Evolutionary conservation across 2,329 filamentous ascomycete species (phyloP).

Genomic region (Trematosphaeria pertusa): DNA sequence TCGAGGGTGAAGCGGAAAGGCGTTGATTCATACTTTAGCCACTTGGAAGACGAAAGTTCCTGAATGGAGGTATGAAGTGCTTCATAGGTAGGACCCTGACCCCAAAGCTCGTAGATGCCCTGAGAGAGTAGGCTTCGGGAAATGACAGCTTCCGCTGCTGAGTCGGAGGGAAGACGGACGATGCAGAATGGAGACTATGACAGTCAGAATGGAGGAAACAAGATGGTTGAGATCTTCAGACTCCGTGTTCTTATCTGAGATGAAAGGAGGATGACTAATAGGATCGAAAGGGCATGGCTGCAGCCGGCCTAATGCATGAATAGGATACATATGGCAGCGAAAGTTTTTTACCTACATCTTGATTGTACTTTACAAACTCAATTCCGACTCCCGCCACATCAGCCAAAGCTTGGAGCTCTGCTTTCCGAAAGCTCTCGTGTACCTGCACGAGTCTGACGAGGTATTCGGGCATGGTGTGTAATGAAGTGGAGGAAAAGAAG

Average conservation of each 20-base stretch:
- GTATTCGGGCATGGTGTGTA: slow-evolving; percentile 65
- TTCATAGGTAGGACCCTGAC: slow-evolving; percentile 69
- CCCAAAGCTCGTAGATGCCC: slow-evolving; percentile 91
- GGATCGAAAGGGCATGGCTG: too few relatives aligned
- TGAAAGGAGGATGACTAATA: too few relatives aligned
- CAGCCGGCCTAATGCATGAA: slow-evolving; percentile 10
- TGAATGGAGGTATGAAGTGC: slow-evolving; percentile 72
- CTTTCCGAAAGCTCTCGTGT: slow-evolving; percentile 87
- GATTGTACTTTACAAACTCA: slow-evolving; percentile 75
- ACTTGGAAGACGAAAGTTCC: slow-evolving; percentile 65
- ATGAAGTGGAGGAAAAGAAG: not conserved
- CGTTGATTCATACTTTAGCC: slow-evolving; percentile 67
- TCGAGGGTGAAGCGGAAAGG: slow-evolving; percentile 89
- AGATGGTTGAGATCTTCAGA: not conserved
- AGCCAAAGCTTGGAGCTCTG: slow-evolving; percentile 84
- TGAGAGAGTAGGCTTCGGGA: slow-evolving; percentile 81
- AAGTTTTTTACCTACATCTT: slow-evolving; percentile 65
- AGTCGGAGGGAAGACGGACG: slow-evolving; percentile 68
- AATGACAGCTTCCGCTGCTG: slow-evolving; percentile 71
- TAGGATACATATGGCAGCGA: not conserved
- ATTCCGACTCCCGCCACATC: slow-evolving; percentile 70
- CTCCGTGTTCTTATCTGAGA: too few relatives aligned
- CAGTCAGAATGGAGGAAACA: slow-evolving; percentile 14
- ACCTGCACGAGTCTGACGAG: slow-evolving; percentile 88
- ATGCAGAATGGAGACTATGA: slow-evolving; percentile 87